Evolutionary conservation across 2,329 filamentous ascomycete species (phyloP).

Genomic region (Neurospora sp.): DNA sequence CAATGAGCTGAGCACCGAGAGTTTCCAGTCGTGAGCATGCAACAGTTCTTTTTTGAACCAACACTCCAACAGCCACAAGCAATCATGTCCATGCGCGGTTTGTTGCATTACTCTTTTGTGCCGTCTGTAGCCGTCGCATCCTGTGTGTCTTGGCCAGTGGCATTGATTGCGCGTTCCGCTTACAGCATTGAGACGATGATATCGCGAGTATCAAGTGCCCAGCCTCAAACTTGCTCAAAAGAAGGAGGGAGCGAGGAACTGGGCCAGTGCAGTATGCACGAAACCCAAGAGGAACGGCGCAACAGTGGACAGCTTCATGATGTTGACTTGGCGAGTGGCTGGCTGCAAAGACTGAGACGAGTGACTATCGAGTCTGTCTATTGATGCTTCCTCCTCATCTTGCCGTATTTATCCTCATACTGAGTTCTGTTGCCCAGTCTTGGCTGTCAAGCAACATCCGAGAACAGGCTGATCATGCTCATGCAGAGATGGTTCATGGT

Average conservation of each 20-base stretch:
- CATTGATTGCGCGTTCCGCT: neutral
- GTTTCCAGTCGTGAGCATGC: neutral
- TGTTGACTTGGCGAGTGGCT: slow-evolving; percentile 1
- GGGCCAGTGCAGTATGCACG: slow-evolving; percentile 9
- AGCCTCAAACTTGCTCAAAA: neutral
- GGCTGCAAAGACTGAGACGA: neutral
- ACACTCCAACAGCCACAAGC: slow-evolving; percentile 24
- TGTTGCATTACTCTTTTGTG: neutral
- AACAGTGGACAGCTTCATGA: slow-evolving; percentile 12
- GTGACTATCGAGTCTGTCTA: neutral
- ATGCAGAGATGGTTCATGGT: neutral
- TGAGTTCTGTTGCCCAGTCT: neutral
- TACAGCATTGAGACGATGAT: neutral
- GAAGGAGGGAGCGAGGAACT: slow-evolving; percentile 8
- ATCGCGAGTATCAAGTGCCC: neutral
- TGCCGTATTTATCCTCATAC: neutral
- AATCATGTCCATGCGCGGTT: slow-evolving; percentile 13
- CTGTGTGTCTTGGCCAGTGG: neutral
- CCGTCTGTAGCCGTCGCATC: neutral
- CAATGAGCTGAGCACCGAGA: neutral
- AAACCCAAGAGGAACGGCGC: slow-evolving; percentile 11
- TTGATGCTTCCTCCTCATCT: neutral
- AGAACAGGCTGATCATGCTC: neutral
- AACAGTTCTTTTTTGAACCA: neutral
- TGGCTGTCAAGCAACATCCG: neutral